These are phyloP conservation scores for Nelumbo lutea DNA, from an alignment of 164 flowering plant genomes.

Conservation along the genomic window DNA sequence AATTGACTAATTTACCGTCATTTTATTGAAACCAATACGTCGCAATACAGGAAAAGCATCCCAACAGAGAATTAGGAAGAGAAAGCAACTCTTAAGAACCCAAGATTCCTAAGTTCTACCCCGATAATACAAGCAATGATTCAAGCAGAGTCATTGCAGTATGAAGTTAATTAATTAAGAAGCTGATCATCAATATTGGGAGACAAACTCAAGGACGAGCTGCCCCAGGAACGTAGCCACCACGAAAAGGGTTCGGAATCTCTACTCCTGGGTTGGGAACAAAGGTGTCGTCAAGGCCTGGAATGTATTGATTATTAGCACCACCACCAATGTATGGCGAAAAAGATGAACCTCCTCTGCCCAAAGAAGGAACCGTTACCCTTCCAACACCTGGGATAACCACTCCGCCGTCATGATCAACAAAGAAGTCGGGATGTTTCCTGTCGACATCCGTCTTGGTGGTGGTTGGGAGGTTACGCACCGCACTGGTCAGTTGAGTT, in stretches of 20 bases:
- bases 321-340: neutral
- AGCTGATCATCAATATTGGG: too few species aligned
- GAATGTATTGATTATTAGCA: constrained; percentile 12
- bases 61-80: too few species aligned
- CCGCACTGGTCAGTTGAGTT: constrained; percentile 12
- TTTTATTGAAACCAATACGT: too few species aligned
- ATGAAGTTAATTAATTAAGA: too few species aligned
- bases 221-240: neutral
- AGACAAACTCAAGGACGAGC: neutral
- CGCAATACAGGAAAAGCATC: too few species aligned
- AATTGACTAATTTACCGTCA: too few species aligned
- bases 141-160: too few species aligned
- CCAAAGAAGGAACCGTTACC: constrained; percentile 17
- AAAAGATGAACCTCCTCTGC: neutral
- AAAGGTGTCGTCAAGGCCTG: constrained; percentile 41
- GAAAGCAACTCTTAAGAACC: too few species aligned
- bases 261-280: constrained; percentile 39
- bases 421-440: constrained; percentile 28
- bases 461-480: constrained; percentile 16
- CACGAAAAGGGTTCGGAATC: constrained; percentile 30
- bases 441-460: constrained; percentile 4
- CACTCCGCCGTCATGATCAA: constrained; percentile 17
- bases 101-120: too few species aligned
- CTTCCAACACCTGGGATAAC: constrained; percentile 38
- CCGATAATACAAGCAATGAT: too few species aligned